Conservation (phyloP, 2,329 filamentous ascomycete species). For the Ascosphaera aggregata region DNA sequence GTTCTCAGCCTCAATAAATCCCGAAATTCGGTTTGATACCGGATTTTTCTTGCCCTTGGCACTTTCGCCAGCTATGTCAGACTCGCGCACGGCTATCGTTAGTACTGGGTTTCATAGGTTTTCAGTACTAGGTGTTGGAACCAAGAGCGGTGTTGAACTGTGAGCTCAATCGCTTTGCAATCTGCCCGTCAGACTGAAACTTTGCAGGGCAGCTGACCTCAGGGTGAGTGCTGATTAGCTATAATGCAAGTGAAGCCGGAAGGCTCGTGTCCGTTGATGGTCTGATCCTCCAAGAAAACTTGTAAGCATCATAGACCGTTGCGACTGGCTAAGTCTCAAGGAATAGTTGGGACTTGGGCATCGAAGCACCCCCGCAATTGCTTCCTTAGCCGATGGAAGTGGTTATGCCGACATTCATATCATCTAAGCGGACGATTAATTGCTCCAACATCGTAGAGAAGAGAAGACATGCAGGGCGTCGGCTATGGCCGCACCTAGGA, state of each 20-base stretch:
- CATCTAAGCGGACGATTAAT: not conserved
- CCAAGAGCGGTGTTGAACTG: too few relatives aligned
- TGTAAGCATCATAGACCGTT: not conserved
- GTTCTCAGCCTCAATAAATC: too few relatives aligned
- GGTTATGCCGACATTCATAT: not conserved
- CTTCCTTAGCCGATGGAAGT: not conserved
- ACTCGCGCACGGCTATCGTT: too few relatives aligned
- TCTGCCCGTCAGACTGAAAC: too few relatives aligned
- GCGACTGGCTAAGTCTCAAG: not conserved
- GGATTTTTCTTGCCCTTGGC: too few relatives aligned
- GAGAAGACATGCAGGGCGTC: not conserved
- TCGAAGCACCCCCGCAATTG: not conserved
- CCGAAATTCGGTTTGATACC: too few relatives aligned
- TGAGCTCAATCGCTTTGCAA: too few relatives aligned
- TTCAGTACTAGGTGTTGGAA: too few relatives aligned
- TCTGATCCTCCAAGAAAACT: not conserved
- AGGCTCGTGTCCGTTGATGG: not conserved
- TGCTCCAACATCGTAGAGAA: not conserved
- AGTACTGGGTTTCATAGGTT: too few relatives aligned
- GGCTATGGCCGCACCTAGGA: not conserved
- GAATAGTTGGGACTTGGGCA: not conserved
- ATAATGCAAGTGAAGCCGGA: not conserved
- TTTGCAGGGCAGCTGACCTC: too few relatives aligned
- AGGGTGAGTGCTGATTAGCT: too few relatives aligned
- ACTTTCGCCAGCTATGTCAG: too few relatives aligned